These are phyloP conservation scores for Penicillium capsulatum DNA, from an alignment of 2,329 filamentous ascomycete species.

Conservation along the genomic window DNA sequence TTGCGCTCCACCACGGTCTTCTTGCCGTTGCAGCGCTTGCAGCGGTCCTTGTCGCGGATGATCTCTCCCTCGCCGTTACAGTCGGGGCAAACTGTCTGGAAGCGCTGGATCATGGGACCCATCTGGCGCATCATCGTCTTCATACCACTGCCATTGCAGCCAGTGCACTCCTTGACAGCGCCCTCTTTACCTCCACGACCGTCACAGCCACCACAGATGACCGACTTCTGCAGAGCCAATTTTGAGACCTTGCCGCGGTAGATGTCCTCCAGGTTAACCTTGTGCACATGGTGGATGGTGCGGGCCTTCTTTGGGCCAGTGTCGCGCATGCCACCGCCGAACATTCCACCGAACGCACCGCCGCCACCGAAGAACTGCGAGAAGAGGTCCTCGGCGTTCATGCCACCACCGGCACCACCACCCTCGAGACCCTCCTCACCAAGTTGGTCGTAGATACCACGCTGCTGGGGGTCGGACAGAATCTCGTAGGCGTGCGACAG, in stretches of 20 bases:
- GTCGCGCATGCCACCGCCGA: slow-evolving; percentile 71
- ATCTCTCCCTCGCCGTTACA: slow-evolving; percentile 97
- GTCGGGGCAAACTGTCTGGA: slow-evolving; percentile 98
- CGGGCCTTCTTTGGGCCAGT: slow-evolving; percentile 85
- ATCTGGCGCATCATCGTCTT: slow-evolving; percentile 99
- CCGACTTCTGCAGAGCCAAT: slow-evolving; percentile 91
- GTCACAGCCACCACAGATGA: slow-evolving; percentile 93
- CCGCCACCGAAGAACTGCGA: slow-evolving; percentile 90
- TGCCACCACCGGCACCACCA: slow-evolving; percentile 76
- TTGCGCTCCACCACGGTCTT: slow-evolving; percentile 98
- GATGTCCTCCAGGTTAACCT: slow-evolving; percentile 95
- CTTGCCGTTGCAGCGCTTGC: slow-evolving; percentile 94
- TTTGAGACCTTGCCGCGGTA: slow-evolving; percentile 98
- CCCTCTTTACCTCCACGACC: slow-evolving; percentile 95
- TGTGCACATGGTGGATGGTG: slow-evolving; percentile 97
- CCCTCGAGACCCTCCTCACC: slow-evolving; percentile 90
- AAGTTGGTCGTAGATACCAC: slow-evolving; percentile 91
- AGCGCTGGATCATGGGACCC: slow-evolving; percentile 99
- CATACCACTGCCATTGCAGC: slow-evolving; percentile 93
- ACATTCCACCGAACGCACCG: slow-evolving; percentile 71
- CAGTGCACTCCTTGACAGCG: slow-evolving; percentile 85
- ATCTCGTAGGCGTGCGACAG: slow-evolving; percentile 94
- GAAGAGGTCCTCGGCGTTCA: slow-evolving; percentile 94
- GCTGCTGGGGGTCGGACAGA: slow-evolving; percentile 87
- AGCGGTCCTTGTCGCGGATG: slow-evolving; percentile 94